These are phyloP conservation scores for Calocybe gangraenosa DNA, from an alignment of 768 basidiomycete species.

Conservation along the genomic window DNA sequence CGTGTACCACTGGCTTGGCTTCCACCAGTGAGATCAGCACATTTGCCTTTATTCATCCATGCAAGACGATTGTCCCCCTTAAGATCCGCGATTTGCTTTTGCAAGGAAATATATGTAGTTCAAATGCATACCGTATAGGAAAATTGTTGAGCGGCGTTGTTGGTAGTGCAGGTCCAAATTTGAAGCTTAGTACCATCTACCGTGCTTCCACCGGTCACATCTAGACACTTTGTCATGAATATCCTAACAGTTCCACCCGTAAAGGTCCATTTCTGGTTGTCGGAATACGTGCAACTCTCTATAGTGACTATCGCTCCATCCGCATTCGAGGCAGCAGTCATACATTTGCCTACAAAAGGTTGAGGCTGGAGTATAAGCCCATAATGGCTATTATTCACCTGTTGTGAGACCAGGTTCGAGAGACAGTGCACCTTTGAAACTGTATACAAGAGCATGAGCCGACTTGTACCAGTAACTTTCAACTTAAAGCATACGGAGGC, in stretches of 20 bases:
- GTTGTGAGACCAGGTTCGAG: slow-evolving; percentile 39
- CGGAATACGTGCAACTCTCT: slow-evolving; percentile 40
- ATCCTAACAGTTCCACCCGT: slow-evolving; percentile 35
- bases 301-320: slow-evolving; percentile 48
- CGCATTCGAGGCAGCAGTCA: slow-evolving; percentile 45
- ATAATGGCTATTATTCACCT: slow-evolving; percentile 22
- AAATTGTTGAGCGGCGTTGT: slow-evolving; percentile 42
- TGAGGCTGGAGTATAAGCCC: no score
- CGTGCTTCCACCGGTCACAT: slow-evolving; percentile 37
- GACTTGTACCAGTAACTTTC: not conserved
- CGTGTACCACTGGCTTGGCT: slow-evolving; percentile 34
- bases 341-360: slow-evolving; percentile 39
- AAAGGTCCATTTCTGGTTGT: slow-evolving; percentile 47
- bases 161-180: slow-evolving; percentile 43
- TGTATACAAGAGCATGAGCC: slow-evolving; percentile 11
- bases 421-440: slow-evolving; percentile 38
- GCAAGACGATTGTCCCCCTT: slow-evolving; percentile 34
- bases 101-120: slow-evolving; percentile 11
- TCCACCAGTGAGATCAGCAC: slow-evolving; percentile 43
- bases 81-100: slow-evolving; percentile 36
- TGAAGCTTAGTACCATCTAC: slow-evolving; percentile 45
- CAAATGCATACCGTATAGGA: slow-evolving; percentile 39
- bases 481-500: slow-evolving; percentile 16
- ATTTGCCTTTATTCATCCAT: slow-evolving; percentile 48
- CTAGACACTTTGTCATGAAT: slow-evolving; percentile 46